These are phyloP conservation scores for Begonia masoniana DNA, from an alignment of 306 rosid genomes.

Conservation along the genomic window DNA sequence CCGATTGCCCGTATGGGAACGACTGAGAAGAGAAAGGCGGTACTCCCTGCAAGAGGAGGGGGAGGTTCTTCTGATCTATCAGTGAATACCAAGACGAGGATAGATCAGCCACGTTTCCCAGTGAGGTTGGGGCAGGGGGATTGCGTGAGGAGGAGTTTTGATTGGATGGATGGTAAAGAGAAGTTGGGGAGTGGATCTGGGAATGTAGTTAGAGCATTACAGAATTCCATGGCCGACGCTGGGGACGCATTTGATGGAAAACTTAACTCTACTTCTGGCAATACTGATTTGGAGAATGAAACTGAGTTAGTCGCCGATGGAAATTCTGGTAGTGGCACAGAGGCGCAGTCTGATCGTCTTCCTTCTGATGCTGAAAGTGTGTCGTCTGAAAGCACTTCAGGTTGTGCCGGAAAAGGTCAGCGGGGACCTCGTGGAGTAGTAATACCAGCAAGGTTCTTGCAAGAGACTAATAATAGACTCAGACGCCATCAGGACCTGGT, in stretches of 20 bases:
- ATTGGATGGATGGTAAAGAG: slow-evolving; percentile 34
- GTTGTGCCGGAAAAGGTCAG: slow-evolving; percentile 15
- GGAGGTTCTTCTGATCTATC: slow-evolving; percentile 22
- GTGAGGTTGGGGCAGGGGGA: slow-evolving; percentile 28
- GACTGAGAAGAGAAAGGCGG: slow-evolving; percentile 61
- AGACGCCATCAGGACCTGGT: slow-evolving; percentile 36
- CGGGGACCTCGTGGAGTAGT: slow-evolving; percentile 35
- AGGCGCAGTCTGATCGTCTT: slow-evolving; percentile 19
- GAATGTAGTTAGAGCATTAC: slow-evolving; percentile 48
- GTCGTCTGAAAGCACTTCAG: slow-evolving; percentile 47
- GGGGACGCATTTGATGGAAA: slow-evolving; percentile 22
- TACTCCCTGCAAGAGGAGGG: slow-evolving; percentile 25
- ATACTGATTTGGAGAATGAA: slow-evolving; percentile 8
- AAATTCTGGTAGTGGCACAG: slow-evolving; percentile 33
- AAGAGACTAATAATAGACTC: slow-evolving; percentile 42
- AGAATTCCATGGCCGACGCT: slow-evolving; percentile 32
- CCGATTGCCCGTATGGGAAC: slow-evolving; percentile 49
- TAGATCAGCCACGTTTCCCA: slow-evolving; percentile 71
- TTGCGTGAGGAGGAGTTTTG: slow-evolving; percentile 46
- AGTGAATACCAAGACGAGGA: slow-evolving; percentile 33
- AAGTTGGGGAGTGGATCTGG: slow-evolving; percentile 35
- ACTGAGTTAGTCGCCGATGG: slow-evolving; percentile 24
- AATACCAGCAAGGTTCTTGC: slow-evolving; percentile 64
- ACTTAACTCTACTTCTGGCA: slow-evolving; percentile 14
- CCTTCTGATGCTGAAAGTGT: slow-evolving; percentile 68